Conservation (phyloP, 768 basidiomycete genomes). For the Tulasnella sp. region DNA sequence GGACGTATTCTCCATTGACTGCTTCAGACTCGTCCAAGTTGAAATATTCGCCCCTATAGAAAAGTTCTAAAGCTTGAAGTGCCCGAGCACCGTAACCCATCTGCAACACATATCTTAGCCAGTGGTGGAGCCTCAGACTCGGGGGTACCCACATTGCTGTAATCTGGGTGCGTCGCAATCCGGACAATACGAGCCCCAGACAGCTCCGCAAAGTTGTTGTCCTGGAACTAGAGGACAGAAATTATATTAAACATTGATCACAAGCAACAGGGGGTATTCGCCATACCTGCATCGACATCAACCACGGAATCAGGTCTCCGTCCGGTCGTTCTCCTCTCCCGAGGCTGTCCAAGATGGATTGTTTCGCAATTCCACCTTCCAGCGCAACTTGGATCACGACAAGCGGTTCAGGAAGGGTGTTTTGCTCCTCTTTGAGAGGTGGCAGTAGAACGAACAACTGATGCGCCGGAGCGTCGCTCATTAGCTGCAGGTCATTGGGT, state of each 20-base stretch:
- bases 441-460: conserved; percentile 94
- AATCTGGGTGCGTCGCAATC: conserved; percentile 94
- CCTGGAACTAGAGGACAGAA: conserved; percentile 68
- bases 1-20: conserved; percentile 40
- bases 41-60: conserved; percentile 90
- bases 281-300: conserved; percentile 66
- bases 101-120: conserved; percentile 42
- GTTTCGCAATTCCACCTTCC: conserved; percentile 87
- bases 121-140: neutral
- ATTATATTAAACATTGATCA: neutral
- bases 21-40: conserved; percentile 65
- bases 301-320: conserved; percentile 98
- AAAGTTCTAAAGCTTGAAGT: conserved; percentile 78
- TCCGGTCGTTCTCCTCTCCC: conserved; percentile 79
- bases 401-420: conserved; percentile 87
- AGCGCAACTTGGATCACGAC: conserved; percentile 94
- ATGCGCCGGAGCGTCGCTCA: conserved; percentile 95
- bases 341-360: conserved; percentile 79
- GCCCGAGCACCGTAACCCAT: conserved; percentile 97
- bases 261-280: no score
- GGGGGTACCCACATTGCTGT: conserved; percentile 64
- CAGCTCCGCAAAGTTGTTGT: conserved; percentile 85
- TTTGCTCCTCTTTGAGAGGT: conserved; percentile 85
- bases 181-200: conserved; percentile 90
- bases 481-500: conserved; percentile 96